Evolutionary conservation across 2,329 filamentous ascomycete species (phyloP).

Genomic region (Aspergillus ustus): DNA sequence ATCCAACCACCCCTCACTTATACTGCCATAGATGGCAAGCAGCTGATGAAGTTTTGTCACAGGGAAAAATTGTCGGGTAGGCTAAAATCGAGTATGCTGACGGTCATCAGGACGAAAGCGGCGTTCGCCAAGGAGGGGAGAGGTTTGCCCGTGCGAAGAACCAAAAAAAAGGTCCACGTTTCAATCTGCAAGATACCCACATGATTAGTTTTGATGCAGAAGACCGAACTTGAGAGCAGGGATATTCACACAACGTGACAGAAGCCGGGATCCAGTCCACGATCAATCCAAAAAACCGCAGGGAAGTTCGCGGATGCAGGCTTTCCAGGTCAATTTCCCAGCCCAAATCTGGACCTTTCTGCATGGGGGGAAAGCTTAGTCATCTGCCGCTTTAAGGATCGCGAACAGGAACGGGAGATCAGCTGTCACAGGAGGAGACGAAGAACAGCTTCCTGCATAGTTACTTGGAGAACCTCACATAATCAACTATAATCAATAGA

Average conservation of each 20-base stretch:
- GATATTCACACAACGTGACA: conserved; percentile 11
- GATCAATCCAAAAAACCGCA: background rate
- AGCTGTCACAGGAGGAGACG: conserved; percentile 10
- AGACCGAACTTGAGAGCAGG: background rate
- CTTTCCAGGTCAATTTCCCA: conserved; percentile 11
- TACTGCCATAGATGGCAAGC: conserved; percentile 28
- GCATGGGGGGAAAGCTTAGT: conserved; percentile 19
- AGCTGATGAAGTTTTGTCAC: conserved; percentile 11
- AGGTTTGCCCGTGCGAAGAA: conserved; percentile 17
- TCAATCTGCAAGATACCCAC: conserved; percentile 7
- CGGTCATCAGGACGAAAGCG: conserved; percentile 33
- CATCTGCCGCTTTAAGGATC: conserved; percentile 18
- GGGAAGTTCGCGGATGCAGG: conserved; percentile 16
- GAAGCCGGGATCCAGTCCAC: background rate
- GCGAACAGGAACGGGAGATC: conserved; percentile 19
- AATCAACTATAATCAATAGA: background rate
- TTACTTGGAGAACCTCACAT: background rate
- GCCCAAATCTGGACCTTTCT: conserved; percentile 11
- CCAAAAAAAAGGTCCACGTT: conserved; percentile 6
- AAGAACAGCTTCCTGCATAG: background rate
- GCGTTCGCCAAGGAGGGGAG: conserved; percentile 26
- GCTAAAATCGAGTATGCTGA: conserved; percentile 18
- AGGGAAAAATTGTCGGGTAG: conserved; percentile 13
- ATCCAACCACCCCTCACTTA: conserved; percentile 16
- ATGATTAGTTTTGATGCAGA: conserved; percentile 10